Base-by-base conservation (phyloP, 306 rosid species). In the Amphicarpaea edgeworthii region DNA sequence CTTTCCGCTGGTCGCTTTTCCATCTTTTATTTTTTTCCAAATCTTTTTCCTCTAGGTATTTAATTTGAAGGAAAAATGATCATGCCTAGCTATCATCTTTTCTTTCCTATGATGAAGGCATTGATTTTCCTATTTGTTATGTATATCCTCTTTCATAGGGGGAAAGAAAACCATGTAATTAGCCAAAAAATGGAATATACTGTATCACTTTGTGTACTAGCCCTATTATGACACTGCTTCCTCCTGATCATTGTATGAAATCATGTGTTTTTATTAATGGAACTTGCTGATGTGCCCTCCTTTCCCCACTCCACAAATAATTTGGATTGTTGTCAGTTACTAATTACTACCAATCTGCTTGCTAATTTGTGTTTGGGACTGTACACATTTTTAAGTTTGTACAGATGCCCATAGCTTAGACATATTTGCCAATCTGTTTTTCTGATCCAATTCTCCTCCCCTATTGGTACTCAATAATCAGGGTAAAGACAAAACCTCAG, bases 401-500 rank as follows among this genome's bases (percentile, higher is more conserved):
- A 19, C 8, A 3, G 17, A 76, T 58, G n/a, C 17, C 68, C 42
- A 5, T 41, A 47, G 72, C 63, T 62, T 45, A 9, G 16, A 21
- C 49, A 46, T 11, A 3, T 19, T 67, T 76, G 32, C 19, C 17
- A 73, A 63, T 21, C 17, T 49, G 16, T 40, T 43, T 43, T 54
- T 43, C 24, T 61, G 55, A 59, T 46, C 51, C 43, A 45, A 53
- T 37, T 19, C 23, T 21, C 37, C 34, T 49, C 50, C 32, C 5
- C 50, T 54, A 8, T 63, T 76, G 17, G 43, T 66, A 50, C 72
- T 73, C 77, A 83, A n/a, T 45, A 49, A 78, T 12, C 83, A 96
- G 99, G 98, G 97, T 12, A 96, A 91, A 85, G 99, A 93, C 84
- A 96, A 85, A 82, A 78, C 98, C 26, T 84, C 97, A 38, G 99